phyloP scores from a whole-genome alignment of 2,329 filamentous ascomycete genomes.

The Stachybotrys chlorohalonatus region DNA sequence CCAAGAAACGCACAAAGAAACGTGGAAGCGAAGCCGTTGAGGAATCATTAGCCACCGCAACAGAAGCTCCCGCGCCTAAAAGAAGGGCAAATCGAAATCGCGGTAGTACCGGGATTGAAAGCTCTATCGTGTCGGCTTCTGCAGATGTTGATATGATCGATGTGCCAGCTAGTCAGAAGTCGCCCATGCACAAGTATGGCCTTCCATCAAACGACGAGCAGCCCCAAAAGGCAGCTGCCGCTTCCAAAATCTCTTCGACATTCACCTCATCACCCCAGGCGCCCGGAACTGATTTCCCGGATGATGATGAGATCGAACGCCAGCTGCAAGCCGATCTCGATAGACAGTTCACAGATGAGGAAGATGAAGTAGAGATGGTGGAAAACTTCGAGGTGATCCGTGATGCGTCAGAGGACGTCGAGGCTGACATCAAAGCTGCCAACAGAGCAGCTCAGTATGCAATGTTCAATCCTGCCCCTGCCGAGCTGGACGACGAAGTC shows the following conservation, averaged over 20 bases:
- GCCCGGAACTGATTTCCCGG: constrained; percentile 33
- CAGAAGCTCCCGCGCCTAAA: constrained; percentile 46
- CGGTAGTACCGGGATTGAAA: constrained; percentile 34
- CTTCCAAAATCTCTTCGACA: constrained; percentile 41
- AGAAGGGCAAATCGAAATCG: constrained; percentile 46
- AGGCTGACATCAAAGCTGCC: constrained; percentile 2
- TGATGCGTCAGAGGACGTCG: constrained; percentile 14
- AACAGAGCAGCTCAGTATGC: constrained; percentile 31
- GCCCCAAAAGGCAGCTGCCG: constrained; percentile 31
- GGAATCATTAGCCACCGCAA: constrained; percentile 30
- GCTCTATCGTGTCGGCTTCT: constrained; percentile 25
- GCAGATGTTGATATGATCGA: constrained; percentile 33
- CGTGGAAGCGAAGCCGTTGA: constrained; percentile 52
- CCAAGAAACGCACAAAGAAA: constrained; percentile 49
- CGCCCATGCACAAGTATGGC: constrained; percentile 25
- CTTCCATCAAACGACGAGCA: constrained; percentile 31
- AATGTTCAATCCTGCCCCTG: constrained; percentile 43
- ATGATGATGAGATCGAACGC: constrained; percentile 58
- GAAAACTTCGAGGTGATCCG: constrained; percentile 32
- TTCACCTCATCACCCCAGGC: constrained; percentile 32
- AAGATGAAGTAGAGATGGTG: constrained; percentile 22
- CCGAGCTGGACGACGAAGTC: constrained; percentile 35
- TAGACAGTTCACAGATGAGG: constrained; percentile 30
- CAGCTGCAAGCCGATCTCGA: constrained; percentile 58
- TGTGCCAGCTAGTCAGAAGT: constrained; percentile 17